These are phyloP conservation scores for Penicillium soppii DNA, from an alignment of 495 filamentous ascomycete genomes.

Conservation along the genomic window DNA sequence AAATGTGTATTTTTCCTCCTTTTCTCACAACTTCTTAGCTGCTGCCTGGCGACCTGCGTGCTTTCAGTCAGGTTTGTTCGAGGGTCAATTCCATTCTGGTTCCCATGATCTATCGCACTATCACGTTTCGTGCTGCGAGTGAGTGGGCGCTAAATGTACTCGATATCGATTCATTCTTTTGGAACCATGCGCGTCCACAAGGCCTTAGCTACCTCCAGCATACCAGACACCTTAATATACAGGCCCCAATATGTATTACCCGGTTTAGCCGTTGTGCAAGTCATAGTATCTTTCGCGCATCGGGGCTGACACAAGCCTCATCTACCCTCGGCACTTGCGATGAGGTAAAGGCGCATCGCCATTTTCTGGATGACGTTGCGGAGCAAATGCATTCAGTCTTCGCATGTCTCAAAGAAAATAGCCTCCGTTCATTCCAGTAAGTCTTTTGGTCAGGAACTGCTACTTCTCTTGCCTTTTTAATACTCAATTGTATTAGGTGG, in stretches of 20 bases:
- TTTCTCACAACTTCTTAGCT: not conserved
- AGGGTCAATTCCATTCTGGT: not conserved
- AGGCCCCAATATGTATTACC: slow-evolving; percentile 7
- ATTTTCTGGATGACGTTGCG: slow-evolving; percentile 9
- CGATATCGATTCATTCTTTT: slow-evolving; percentile 10
- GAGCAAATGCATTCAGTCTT: slow-evolving; percentile 4
- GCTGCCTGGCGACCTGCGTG: not conserved
- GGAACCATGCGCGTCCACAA: not conserved
- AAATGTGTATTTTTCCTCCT: not conserved
- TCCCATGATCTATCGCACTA: not conserved
- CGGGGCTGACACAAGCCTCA: not conserved
- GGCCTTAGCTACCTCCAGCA: not conserved
- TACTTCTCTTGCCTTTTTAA: no score
- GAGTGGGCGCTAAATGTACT: slow-evolving; percentile 7
- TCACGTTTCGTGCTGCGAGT: slow-evolving; percentile 4
- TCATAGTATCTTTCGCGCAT: slow-evolving; percentile 4
- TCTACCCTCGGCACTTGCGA: slow-evolving; percentile 1
- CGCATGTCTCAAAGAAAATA: not conserved
- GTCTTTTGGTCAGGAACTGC: no score
- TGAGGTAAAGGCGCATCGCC: slow-evolving; percentile 9
- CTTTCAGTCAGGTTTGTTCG: slow-evolving; percentile 6
- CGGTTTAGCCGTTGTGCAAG: slow-evolving; percentile 12
- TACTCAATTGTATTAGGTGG: slow-evolving; percentile 7
- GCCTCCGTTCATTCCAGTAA: slow-evolving; percentile 7
- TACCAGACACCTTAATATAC: not conserved